Percentiles rank a stretch among this genome's conserved stretches.
phyloP scores from a whole-genome alignment of 495 filamentous ascomycete species.

The Achaetomiella virescens region DNA sequence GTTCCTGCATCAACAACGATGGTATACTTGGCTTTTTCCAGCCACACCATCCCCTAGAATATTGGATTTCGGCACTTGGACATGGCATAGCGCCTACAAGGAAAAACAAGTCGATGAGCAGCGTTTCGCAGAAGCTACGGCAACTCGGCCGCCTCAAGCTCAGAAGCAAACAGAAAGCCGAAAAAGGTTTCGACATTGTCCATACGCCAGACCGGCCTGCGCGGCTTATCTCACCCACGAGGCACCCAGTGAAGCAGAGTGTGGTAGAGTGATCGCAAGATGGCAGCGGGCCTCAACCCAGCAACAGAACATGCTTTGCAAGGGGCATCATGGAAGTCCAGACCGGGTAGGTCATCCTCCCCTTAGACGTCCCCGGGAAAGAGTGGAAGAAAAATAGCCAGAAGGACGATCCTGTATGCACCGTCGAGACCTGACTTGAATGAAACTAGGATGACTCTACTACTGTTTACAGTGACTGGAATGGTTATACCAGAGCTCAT shows the following conservation, averaged over 20 bases:
- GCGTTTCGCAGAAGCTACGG: slow-evolving; percentile 21
- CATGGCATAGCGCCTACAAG: neutral
- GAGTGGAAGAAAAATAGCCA: neutral
- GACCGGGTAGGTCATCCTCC: neutral
- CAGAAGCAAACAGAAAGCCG: slow-evolving; percentile 8
- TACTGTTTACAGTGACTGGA: neutral
- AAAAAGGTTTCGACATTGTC: slow-evolving; percentile 16
- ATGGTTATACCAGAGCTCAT: neutral
- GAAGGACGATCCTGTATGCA: neutral
- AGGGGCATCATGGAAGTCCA: neutral
- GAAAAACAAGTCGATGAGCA: neutral
- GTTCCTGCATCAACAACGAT: neutral
- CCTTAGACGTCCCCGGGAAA: neutral
- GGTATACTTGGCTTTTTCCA: neutral
- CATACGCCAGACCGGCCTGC: slow-evolving; percentile 27
- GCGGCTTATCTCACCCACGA: slow-evolving; percentile 8
- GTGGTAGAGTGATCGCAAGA: slow-evolving; percentile 17
- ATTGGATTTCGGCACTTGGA: neutral
- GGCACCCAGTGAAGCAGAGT: slow-evolving; percentile 26
- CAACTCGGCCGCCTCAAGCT: slow-evolving; percentile 11
- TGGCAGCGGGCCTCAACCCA: slow-evolving; percentile 15
- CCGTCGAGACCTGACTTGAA: neutral
- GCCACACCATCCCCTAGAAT: neutral
- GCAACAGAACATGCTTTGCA: neutral
- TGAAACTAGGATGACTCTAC: neutral